Evolutionary conservation across 805 yeast species (phyloP).

Genomic region (Candida germanica): DNA sequence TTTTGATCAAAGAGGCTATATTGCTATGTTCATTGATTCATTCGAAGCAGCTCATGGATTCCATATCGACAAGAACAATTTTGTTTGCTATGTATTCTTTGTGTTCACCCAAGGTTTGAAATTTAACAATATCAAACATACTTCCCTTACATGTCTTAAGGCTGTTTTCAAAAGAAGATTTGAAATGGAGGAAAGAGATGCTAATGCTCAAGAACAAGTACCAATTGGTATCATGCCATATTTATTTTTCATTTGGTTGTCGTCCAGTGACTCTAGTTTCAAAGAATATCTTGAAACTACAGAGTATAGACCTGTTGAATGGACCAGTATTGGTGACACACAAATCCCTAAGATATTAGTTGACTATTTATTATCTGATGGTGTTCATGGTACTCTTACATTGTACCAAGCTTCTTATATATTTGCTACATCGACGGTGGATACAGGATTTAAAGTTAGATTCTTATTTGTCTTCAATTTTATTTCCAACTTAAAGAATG

Average conservation of each 20-base stretch:
- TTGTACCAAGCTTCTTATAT: constrained; percentile 30
- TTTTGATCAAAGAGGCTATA: constrained; percentile 29
- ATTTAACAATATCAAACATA: constrained; percentile 52
- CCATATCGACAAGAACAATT: constrained; percentile 40
- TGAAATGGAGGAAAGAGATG: constrained; percentile 21
- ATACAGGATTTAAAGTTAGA: constrained; percentile 24
- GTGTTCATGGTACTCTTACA: constrained; percentile 19
- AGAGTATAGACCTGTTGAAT: constrained; percentile 16
- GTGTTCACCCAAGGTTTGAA: constrained; percentile 56
- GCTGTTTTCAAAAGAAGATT: constrained; percentile 43
- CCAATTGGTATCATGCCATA: constrained; percentile 18
- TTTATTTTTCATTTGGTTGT: constrained; percentile 33
- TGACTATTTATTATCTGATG: constrained; percentile 21
- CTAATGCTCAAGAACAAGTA: constrained; percentile 8
- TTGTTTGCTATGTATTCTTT: constrained; percentile 49
- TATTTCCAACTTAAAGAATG: constrained; percentile 20
- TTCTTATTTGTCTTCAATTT: constrained; percentile 28
- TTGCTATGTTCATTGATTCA: constrained; percentile 40
- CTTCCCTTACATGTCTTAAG: constrained; percentile 45
- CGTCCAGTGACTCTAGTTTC: constrained; percentile 23
- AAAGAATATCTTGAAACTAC: constrained; percentile 20
- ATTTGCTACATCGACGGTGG: constrained; percentile 27
- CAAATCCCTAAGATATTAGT: constrained; percentile 27
- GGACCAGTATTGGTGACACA: constrained; percentile 13
- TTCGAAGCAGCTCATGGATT: constrained; percentile 44